A percentile compares a stretch with the other conserved stretches of the same genome.
Conservation (phyloP, 768 basidiomycete genomes). For the Trametes meyenii region DNA sequence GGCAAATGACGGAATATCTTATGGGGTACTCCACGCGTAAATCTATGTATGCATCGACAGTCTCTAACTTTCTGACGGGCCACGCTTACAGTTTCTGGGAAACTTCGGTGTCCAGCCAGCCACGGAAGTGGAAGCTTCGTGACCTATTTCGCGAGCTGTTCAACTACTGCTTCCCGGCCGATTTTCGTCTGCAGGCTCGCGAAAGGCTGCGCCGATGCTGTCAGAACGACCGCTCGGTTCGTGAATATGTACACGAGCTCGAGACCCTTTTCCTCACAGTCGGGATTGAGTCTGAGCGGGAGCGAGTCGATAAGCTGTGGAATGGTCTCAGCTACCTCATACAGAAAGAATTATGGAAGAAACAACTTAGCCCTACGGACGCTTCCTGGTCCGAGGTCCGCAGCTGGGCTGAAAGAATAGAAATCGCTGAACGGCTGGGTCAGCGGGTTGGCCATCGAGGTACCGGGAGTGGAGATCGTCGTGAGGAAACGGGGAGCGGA, state of each 20-base stretch:
- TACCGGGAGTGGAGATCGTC: background rate
- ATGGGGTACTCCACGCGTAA: background rate
- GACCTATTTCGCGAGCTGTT: constrained; percentile 24
- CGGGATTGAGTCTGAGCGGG: constrained; percentile 8
- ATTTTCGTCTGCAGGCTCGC: constrained; percentile 21
- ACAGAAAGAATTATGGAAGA: constrained; percentile 12
- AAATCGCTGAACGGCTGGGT: constrained; percentile 2
- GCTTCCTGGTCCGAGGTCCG: constrained; percentile 4
- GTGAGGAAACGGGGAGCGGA: too few relatives aligned
- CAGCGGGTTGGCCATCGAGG: background rate
- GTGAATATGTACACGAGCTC: constrained; percentile 23
- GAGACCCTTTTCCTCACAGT: constrained; percentile 19
- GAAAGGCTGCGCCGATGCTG: background rate
- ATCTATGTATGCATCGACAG: background rate
- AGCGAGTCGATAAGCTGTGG: constrained; percentile 15
- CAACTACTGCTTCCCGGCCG: constrained; percentile 30
- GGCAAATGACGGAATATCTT: constrained; percentile 19
- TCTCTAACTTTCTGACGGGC: constrained; percentile 34
- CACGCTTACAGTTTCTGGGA: constrained; percentile 35
- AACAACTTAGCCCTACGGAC: background rate
- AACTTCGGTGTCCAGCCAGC: constrained; percentile 21
- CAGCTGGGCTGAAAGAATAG: constrained; percentile 14
- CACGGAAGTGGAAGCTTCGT: constrained; percentile 17
- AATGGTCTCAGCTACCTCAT: background rate
- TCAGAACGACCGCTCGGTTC: constrained; percentile 13